Evolutionary conservation across 805 yeast species (phyloP), one percentile per base, ranked within the genome.

Genomic region (Cyberlindnera sargentensis): DNA sequence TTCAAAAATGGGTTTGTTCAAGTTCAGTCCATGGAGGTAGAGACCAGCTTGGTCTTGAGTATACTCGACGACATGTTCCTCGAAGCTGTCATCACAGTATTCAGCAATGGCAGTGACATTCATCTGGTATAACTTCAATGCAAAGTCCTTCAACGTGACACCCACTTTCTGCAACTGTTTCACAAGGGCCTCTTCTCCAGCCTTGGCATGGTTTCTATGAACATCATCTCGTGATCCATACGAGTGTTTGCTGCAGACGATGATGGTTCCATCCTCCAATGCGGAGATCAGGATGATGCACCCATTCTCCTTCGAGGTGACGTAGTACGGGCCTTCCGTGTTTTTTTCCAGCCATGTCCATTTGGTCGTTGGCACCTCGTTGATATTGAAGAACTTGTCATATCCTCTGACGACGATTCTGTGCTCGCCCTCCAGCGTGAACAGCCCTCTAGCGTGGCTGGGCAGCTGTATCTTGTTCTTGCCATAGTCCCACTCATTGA

Each of bases 181-280:
- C 39, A 69, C 65, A 7, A 93, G 61, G 52, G 76, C 79, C 2
- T 49, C 45, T 51, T 81, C 80, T 0, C 95, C 96, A 11, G 76
- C 83, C 33, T 68, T 57, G 0, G 96, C 90, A 61, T 93, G 98
- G 56, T 82, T 84, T 47, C 74, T 71, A 6, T 61, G 63, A 5
- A 67, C 60, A 41, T 75, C 84, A 7, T 67, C 71, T 38, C 80
- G 60, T 0, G 69, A 67, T 1, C 97, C 98, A 1, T 95, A 83
- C 0, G 95, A 80, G 61, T 91, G 93, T 56, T 93, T 93, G 4
- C 96, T 86, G 52, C 97, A 88, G 0, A 90, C 96, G 3, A 91
- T 71, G 11, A 93, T 63, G 0, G 84, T 74, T 0, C 95, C 96
- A 53, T 83, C 82, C 23, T 67, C 72, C 15, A 87, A 63, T 0